Evolutionary conservation across 345 rosid species (phyloP).

Genomic region (Odontarrhena argentea): DNA sequence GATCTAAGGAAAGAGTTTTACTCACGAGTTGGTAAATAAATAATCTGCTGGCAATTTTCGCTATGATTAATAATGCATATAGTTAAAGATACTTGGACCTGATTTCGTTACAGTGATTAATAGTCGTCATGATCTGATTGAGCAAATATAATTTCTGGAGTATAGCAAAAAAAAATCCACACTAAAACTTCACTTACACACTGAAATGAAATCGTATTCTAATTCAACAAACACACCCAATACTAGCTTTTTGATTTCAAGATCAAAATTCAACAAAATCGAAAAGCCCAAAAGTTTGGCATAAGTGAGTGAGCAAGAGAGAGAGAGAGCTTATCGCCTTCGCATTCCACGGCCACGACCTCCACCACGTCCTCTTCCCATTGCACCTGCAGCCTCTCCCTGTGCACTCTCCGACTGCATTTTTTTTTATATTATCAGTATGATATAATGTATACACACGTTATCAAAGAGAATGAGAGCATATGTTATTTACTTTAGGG

Average conservation of each 20-base stretch:
- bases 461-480: not conserved
- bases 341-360: slow-evolving; percentile 99
- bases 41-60: not conserved
- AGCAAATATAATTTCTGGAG: slow-evolving; percentile 6
- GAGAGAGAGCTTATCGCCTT: slow-evolving; percentile 61
- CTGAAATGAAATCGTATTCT: slow-evolving; percentile 5
- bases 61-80: not conserved
- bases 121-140: not conserved
- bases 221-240: slow-evolving; percentile 22
- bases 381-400: slow-evolving; percentile 89
- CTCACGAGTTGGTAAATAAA: slow-evolving; percentile 18
- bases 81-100: not conserved
- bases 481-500: slow-evolving; percentile 71
- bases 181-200: slow-evolving; percentile 30
- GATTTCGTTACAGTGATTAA: not conserved
- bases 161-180: slow-evolving; percentile 29
- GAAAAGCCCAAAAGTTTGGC: slow-evolving; percentile 18
- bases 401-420: slow-evolving; percentile 97
- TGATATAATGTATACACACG: not conserved
- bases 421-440: slow-evolving; percentile 4
- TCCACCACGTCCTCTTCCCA: slow-evolving; percentile 90
- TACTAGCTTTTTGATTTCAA: slow-evolving; percentile 23
- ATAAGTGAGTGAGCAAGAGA: slow-evolving; percentile 18
- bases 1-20: slow-evolving; percentile 17
- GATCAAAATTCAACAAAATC: slow-evolving; percentile 34